Percentiles rank a stretch among this genome's conserved stretches.
phyloP scores from a whole-genome alignment of 257 asterid genomes.

The Solanum pinnatisectum region DNA sequence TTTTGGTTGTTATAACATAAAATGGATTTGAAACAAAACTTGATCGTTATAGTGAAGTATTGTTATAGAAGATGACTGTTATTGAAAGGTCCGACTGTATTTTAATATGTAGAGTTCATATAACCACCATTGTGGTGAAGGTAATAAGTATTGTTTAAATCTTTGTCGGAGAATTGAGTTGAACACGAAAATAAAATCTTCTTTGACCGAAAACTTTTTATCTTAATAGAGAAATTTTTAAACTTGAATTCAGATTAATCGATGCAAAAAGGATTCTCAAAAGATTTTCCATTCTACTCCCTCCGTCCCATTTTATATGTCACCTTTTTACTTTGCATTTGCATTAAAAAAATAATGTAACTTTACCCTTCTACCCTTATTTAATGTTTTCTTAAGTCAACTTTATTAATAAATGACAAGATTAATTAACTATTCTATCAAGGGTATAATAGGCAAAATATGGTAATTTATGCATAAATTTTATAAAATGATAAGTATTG shows the following conservation, averaged over 20 bases:
- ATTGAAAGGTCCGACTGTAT: not conserved
- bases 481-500: too few species aligned
- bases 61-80: not conserved
- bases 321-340: too few species aligned
- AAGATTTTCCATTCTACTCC: not conserved
- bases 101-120: not conserved
- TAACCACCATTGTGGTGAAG: not conserved
- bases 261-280: not conserved
- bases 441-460: too few species aligned
- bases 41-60: not conserved
- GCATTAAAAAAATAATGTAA: too few species aligned
- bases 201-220: not conserved
- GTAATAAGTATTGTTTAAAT: fast-evolving
- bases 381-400: too few species aligned
- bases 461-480: too few species aligned
- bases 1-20: not conserved
- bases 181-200: not conserved
- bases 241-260: not conserved
- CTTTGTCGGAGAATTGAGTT: too few species aligned
- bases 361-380: too few species aligned
- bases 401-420: too few species aligned
- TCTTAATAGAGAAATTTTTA: not conserved
- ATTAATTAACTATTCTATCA: too few species aligned
- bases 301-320: too few species aligned
- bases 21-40: not conserved